phyloP scores from a whole-genome alignment of 2,329 filamentous ascomycete species.

The Colletotrichum eremochloae region DNA sequence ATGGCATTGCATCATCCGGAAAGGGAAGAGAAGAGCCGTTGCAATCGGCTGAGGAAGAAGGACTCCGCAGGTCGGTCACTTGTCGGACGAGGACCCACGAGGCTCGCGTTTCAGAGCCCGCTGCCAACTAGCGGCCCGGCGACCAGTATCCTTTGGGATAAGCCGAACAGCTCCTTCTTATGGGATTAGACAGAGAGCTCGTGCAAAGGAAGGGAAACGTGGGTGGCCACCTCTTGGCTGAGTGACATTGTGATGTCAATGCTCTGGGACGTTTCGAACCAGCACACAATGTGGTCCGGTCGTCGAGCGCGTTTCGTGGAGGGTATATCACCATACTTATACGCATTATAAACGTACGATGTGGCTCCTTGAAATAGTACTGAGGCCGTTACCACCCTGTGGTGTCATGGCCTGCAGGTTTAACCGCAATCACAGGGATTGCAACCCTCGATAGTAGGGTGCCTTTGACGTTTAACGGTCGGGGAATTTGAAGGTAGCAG shows the following conservation, averaged over 20 bases:
- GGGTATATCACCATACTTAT: slow-evolving; percentile 3
- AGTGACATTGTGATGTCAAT: not conserved
- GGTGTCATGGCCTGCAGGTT: not conserved
- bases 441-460: not conserved
- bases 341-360: not conserved
- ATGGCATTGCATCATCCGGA: slow-evolving; percentile 19
- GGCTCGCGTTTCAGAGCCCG: slow-evolving; percentile 31
- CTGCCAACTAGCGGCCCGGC: not conserved
- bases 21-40: not conserved
- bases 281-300: not conserved
- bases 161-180: not conserved
- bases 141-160: not conserved
- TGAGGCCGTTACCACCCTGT: not conserved
- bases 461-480: not conserved
- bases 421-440: not conserved
- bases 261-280: slow-evolving; percentile 10
- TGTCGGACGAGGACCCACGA: not conserved
- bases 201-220: not conserved
- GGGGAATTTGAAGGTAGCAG: not conserved
- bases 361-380: not conserved
- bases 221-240: not conserved
- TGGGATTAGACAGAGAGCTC: not conserved
- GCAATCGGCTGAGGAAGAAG: too few relatives aligned
- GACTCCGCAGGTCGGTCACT: not conserved
- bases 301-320: not conserved